phyloP scores from a whole-genome alignment of 2,329 filamentous ascomycete genomes.

The Epichloe gansuensis region DNA sequence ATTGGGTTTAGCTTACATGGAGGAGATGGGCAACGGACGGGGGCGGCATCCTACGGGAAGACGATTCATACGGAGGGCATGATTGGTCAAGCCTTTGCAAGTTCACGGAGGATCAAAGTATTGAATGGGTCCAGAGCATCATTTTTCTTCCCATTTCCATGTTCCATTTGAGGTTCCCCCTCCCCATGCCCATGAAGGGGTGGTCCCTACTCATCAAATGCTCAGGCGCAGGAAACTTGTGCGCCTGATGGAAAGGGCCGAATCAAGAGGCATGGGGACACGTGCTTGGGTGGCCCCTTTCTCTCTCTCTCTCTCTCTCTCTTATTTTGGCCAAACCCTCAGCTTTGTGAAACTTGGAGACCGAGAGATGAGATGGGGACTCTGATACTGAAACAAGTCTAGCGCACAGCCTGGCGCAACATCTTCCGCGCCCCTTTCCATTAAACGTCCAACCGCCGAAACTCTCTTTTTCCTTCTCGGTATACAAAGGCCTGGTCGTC shows the following conservation, averaged over 20 bases:
- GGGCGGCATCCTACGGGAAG: background rate
- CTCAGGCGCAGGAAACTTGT: background rate
- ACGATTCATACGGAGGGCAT: background rate
- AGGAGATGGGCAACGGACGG: background rate
- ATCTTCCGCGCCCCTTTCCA: background rate
- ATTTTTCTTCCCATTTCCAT: too few relatives aligned
- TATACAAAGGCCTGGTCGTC: background rate
- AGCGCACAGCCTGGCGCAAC: background rate
- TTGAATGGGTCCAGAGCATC: background rate
- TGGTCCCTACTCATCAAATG: background rate
- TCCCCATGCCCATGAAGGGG: background rate
- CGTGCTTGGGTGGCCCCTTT: background rate
- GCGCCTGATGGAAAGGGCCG: constrained; percentile 8
- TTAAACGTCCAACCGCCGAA: background rate
- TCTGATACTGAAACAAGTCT: too few relatives aligned
- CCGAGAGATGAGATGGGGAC: too few relatives aligned
- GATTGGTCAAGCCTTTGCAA: background rate
- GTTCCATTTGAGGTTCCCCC: too few relatives aligned
- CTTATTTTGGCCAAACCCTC: background rate
- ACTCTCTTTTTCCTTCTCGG: background rate
- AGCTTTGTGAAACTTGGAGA: background rate
- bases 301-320: background rate
- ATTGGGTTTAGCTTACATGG: background rate
- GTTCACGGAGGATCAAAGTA: background rate
- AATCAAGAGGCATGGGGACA: constrained; percentile 5